phyloP scores from a whole-genome alignment of 257 asterid species.

The Sherardia arvensis region DNA sequence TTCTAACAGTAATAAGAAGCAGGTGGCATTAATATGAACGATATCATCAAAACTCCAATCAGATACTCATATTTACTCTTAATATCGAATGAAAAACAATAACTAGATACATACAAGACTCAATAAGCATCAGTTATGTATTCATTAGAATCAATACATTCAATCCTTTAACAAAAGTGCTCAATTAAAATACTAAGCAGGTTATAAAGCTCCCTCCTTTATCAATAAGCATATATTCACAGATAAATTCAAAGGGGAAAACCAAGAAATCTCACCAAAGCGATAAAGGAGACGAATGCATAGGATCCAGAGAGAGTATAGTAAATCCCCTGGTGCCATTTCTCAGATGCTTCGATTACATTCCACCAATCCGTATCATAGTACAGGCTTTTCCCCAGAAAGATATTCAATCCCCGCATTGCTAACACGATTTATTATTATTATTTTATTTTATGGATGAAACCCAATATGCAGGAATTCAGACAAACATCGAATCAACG shows the following conservation, averaged over 20 bases:
- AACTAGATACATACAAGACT: too few species aligned
- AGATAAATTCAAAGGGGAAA: too few species aligned
- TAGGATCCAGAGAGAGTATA: constrained; percentile 25
- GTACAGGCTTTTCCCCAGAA: not conserved
- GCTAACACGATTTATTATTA: not conserved
- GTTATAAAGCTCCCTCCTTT: not conserved
- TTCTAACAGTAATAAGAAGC: not conserved
- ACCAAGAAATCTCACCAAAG: constrained; percentile 15
- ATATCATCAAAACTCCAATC: not conserved
- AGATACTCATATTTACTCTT: not conserved
- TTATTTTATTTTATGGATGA: too few species aligned
- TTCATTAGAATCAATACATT: not conserved
- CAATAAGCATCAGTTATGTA: too few species aligned
- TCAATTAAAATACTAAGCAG: not conserved
- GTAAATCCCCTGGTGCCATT: constrained; percentile 17
- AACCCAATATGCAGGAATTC: not conserved
- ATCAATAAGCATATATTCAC: not conserved
- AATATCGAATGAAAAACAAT: not conserved
- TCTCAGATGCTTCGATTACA: constrained; percentile 3
- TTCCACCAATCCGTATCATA: constrained; percentile 16
- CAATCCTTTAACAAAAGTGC: not conserved
- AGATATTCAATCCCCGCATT: constrained; percentile 3
- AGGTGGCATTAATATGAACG: too few species aligned
- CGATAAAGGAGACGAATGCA: constrained; percentile 23
- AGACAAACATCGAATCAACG: not conserved